Percentiles rank a stretch among this genome's conserved stretches.
Evolutionary conservation across 1,139 yeast species (phyloP).

Genomic region (Blastobotrys capitulatus): DNA sequence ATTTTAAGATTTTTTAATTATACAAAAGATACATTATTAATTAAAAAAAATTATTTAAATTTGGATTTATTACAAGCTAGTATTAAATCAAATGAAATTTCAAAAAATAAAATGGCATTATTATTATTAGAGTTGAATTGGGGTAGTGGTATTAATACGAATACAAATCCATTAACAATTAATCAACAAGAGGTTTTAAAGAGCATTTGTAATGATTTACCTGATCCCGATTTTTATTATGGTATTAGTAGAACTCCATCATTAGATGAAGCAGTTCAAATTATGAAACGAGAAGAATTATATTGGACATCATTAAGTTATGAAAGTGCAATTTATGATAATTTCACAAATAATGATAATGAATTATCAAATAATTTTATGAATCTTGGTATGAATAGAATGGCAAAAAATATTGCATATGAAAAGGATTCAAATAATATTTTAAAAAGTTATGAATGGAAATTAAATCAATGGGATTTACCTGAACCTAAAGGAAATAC

Average conservation of each 20-base stretch:
- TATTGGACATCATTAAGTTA: conserved; percentile 42
- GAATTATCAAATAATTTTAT: conserved; percentile 39
- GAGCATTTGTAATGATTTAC: conserved; percentile 44
- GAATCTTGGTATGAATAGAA: conserved; percentile 45
- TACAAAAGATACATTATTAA: not conserved
- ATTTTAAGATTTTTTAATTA: conserved; percentile 2
- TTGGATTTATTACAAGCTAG: conserved; percentile 1
- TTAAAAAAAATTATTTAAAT: not conserved
- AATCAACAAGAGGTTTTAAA: conserved; percentile 9
- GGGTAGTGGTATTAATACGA: conserved; percentile 6
- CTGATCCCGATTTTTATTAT: conserved; percentile 55
- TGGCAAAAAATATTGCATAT: conserved; percentile 38
- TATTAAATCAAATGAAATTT: not conserved
- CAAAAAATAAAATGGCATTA: conserved; percentile 7
- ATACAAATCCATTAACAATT: not conserved
- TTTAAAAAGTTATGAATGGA: conserved; percentile 42
- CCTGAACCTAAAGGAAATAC: conserved; percentile 36
- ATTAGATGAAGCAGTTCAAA: conserved; percentile 44
- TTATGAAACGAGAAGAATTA: conserved; percentile 35
- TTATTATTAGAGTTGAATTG: conserved; percentile 18
- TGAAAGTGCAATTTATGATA: conserved; percentile 54
- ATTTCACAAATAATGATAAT: conserved; percentile 1
- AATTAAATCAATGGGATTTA: conserved; percentile 63
- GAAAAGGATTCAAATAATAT: too few species aligned
- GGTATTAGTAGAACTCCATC: conserved; percentile 52